Percentiles rank a stretch among this genome's conserved stretches.
phyloP scores from a whole-genome alignment of 2,329 filamentous ascomycete species.

The Nemania sp. region DNA sequence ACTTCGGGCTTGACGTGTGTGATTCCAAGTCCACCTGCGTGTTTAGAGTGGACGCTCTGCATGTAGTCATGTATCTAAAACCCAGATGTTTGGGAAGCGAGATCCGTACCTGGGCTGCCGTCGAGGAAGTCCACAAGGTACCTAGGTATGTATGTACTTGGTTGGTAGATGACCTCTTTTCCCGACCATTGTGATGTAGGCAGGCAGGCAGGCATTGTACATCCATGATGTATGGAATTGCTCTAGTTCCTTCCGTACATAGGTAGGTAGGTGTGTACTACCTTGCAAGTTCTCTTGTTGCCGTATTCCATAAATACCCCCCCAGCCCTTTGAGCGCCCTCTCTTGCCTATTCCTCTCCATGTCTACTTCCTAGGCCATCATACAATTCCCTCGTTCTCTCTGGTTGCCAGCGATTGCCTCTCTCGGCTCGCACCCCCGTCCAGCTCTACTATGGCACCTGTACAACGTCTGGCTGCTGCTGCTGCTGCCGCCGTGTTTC shows the following conservation, averaged over 20 bases:
- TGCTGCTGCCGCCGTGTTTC: conserved; percentile 23
- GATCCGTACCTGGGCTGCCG: neutral
- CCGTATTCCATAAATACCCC: neutral
- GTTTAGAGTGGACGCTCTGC: too few relatives aligned
- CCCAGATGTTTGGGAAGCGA: conserved; percentile 8
- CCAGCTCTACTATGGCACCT: conserved; percentile 7
- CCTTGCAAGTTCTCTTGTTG: too few relatives aligned
- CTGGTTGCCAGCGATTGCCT: neutral
- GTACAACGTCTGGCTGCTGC: conserved; percentile 18
- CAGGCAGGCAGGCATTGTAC: neutral
- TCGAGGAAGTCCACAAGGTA: neutral
- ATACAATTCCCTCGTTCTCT: neutral
- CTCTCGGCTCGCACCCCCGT: neutral
- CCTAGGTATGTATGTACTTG: neutral
- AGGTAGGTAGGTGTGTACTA: too few relatives aligned
- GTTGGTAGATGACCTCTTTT: neutral
- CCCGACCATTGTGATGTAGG: conserved; percentile 12
- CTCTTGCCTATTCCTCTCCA: neutral
- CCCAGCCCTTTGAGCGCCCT: neutral
- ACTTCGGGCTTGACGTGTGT: too few relatives aligned
- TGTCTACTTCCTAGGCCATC: neutral
- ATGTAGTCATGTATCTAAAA: too few relatives aligned
- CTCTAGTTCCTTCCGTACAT: too few relatives aligned
- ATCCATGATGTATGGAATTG: too few relatives aligned
- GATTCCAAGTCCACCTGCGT: too few relatives aligned